Evolutionary conservation across 148 eudicot species (phyloP).

Genomic region (Selenicereus undatus): DNA sequence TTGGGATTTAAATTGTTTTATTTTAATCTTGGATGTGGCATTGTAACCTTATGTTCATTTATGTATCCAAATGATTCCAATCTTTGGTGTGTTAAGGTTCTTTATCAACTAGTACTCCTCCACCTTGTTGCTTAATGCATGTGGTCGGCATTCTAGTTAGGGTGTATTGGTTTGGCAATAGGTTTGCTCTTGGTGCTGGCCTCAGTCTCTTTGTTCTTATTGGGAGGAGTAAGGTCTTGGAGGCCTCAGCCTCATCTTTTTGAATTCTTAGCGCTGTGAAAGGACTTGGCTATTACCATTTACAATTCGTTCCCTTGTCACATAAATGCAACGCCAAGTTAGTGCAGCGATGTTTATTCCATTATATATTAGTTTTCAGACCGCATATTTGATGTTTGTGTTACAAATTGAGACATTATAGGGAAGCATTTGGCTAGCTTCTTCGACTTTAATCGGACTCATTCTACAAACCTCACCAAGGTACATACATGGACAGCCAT

Average conservation of each 20-base stretch:
- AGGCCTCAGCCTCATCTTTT: background rate
- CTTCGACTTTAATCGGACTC: background rate
- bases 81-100: background rate
- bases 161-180: background rate
- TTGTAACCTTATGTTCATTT: background rate
- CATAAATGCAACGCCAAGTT: background rate
- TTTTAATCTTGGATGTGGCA: background rate
- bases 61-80: background rate
- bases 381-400: background rate
- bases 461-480: background rate
- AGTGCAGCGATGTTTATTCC: background rate
- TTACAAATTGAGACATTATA: background rate
- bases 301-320: background rate
- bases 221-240: background rate
- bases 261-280: background rate
- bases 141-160: background rate
- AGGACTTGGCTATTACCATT: background rate
- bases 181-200: background rate
- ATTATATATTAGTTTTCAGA: background rate
- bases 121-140: background rate
- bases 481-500: background rate
- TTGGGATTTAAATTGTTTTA: background rate
- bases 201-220: background rate
- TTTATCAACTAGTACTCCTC: no score
- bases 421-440: background rate